phyloP scores from a whole-genome alignment of 805 yeast genomes.

The Candida adriatica region DNA sequence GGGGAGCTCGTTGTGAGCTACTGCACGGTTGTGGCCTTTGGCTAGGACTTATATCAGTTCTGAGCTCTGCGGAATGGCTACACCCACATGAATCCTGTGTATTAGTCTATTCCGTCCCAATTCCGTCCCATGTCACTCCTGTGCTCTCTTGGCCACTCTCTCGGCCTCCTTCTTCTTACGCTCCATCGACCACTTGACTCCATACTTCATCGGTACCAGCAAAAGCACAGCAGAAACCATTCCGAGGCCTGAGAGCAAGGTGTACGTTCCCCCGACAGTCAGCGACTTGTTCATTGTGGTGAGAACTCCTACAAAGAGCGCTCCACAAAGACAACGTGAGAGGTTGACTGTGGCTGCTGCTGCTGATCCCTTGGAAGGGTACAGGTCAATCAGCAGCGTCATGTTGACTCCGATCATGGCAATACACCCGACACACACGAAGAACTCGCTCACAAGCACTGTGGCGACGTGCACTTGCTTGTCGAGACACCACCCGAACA shows the following conservation, averaged over 20 bases:
- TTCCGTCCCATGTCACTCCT: too few species aligned
- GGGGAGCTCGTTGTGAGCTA: slow-evolving; percentile 38
- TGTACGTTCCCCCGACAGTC: slow-evolving; percentile 71
- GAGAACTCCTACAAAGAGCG: slow-evolving; percentile 62
- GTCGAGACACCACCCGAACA: slow-evolving; percentile 75
- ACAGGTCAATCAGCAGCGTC: slow-evolving; percentile 70
- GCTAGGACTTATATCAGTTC: slow-evolving; percentile 19
- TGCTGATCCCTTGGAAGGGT: slow-evolving; percentile 64
- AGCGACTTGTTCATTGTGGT: slow-evolving; percentile 49
- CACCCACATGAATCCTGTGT: too few species aligned
- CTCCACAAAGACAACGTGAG: slow-evolving; percentile 65
- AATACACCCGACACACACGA: slow-evolving; percentile 53
- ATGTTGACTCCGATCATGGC: slow-evolving; percentile 51
- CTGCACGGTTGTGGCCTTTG: slow-evolving; percentile 41
- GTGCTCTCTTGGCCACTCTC: too few species aligned
- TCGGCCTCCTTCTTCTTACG: slow-evolving; percentile 16
- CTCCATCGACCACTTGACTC: slow-evolving; percentile 23
- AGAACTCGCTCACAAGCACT: slow-evolving; percentile 43
- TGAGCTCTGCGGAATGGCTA: too few species aligned
- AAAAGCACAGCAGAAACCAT: slow-evolving; percentile 20
- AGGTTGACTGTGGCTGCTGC: slow-evolving; percentile 70
- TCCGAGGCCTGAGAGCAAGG: slow-evolving; percentile 56
- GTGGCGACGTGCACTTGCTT: slow-evolving; percentile 3
- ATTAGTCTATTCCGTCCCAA: too few species aligned
- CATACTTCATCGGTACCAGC: slow-evolving; percentile 25